Percentiles rank a stretch among this genome's conserved stretches.
Conservation (phyloP, 2,329 filamentous ascomycete genomes). For the Aspergillus clavatus region DNA sequence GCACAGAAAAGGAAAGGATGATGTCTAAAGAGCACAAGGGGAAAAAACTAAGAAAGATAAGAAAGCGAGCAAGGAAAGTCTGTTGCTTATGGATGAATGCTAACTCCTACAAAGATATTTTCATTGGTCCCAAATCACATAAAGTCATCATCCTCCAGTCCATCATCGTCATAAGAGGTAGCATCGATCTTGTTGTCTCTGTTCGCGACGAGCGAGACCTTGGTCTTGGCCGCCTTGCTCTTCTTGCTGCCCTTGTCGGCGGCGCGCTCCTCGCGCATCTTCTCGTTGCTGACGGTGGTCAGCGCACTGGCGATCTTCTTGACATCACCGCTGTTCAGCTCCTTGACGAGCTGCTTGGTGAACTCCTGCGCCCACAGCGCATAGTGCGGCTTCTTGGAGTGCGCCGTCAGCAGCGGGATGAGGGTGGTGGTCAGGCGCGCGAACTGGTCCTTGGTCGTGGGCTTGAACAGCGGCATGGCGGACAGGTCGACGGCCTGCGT, state of each 20-base stretch:
- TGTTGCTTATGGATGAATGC: too few relatives aligned
- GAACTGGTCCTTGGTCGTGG: slow-evolving; percentile 81
- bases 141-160: slow-evolving; percentile 61
- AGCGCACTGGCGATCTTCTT: slow-evolving; percentile 89
- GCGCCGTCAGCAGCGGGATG: slow-evolving; percentile 68
- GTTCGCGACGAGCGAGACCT: slow-evolving; percentile 68
- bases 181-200: slow-evolving; percentile 62
- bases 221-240: slow-evolving; percentile 92
- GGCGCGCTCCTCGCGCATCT: slow-evolving; percentile 97
- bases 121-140: slow-evolving; percentile 43
- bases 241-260: slow-evolving; percentile 95
- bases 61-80: too few relatives aligned
- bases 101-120: too few relatives aligned
- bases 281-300: slow-evolving; percentile 92
- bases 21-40: slow-evolving; percentile 2
- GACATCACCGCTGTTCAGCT: slow-evolving; percentile 85
- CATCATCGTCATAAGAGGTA: slow-evolving; percentile 77
- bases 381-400: slow-evolving; percentile 87
- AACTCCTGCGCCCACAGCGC: slow-evolving; percentile 87
- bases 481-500: slow-evolving; percentile 76
- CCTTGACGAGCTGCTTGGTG: slow-evolving; percentile 77
- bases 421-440: slow-evolving; percentile 71
- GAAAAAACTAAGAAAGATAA: too few relatives aligned
- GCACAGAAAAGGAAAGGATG: slow-evolving; percentile 12
- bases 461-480: slow-evolving; percentile 79